Percentiles rank a stretch among this genome's conserved stretches.
Conservation (phyloP, 805 yeast genomes). For the Torulaspora franciscae region DNA sequence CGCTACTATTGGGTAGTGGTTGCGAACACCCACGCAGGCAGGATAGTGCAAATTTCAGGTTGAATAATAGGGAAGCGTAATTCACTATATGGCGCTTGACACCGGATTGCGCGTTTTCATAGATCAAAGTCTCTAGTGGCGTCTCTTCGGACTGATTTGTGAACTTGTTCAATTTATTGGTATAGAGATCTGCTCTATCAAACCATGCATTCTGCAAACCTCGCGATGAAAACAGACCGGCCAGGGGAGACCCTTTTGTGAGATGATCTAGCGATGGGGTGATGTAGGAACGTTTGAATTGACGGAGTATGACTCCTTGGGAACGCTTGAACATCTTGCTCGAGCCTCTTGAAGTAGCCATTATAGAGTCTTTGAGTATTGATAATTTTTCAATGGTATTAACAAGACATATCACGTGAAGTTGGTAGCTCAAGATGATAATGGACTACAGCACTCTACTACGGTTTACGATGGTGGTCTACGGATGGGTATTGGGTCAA, state of each 20-base stretch:
- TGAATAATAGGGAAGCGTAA: constrained; percentile 40
- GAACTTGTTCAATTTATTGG: constrained; percentile 39
- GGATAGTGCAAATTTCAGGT: constrained; percentile 37
- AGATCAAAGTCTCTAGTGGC: constrained; percentile 25
- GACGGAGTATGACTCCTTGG: constrained; percentile 1
- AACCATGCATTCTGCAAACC: constrained; percentile 52
- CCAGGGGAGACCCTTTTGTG: constrained; percentile 37
- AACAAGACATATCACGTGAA: not conserved
- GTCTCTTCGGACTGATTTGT: constrained; percentile 27
- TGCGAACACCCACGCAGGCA: constrained; percentile 29
- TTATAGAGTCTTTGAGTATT: not conserved
- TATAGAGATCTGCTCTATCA: constrained; percentile 39
- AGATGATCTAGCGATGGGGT: constrained; percentile 25
- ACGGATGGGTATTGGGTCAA: too few relatives aligned
- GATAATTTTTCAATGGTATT: constrained; percentile 3
- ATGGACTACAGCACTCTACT: too few relatives aligned
- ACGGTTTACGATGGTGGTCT: too few relatives aligned
- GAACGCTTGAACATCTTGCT: constrained; percentile 7
- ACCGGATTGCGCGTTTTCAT: constrained; percentile 29
- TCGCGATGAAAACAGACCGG: constrained; percentile 45
- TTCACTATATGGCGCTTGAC: constrained; percentile 35
- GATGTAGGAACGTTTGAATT: constrained; percentile 15
- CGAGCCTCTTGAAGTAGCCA: not conserved
- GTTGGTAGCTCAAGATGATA: not conserved
- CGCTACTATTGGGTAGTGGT: constrained; percentile 15